Evolutionary conservation across 2,329 filamentous ascomycete species (phyloP).

Genomic region (Colletotrichum sp.): DNA sequence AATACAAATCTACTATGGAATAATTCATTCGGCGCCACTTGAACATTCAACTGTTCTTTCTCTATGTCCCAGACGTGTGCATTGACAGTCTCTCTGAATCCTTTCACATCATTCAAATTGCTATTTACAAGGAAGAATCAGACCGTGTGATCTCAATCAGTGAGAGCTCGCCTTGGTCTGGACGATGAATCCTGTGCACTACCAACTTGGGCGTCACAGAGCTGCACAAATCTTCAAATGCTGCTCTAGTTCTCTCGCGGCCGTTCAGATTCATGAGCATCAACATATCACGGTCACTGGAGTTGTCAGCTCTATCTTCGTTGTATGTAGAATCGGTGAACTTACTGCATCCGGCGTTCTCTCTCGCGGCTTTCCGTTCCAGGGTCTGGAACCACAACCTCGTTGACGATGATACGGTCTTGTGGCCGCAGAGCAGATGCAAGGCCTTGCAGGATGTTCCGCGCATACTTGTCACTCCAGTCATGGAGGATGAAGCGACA

Average conservation of each 20-base stretch:
- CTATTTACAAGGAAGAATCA: background rate
- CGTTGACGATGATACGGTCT: background rate
- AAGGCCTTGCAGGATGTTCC: slow-evolving; percentile 32
- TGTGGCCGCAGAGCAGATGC: background rate
- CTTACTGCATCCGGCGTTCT: background rate
- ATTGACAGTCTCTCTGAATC: background rate
- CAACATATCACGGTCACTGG: background rate
- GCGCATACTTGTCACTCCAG: slow-evolving; percentile 46
- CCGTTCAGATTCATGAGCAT: slow-evolving; percentile 8
- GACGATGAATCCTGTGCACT: background rate
- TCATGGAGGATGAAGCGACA: slow-evolving; percentile 56
- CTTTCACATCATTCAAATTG: accelerated
- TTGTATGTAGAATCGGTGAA: background rate
- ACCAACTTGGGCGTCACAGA: background rate
- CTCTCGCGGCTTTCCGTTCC: background rate
- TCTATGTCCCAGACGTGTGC: background rate
- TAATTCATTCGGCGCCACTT: background rate
- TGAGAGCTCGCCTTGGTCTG: background rate
- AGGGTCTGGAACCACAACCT: background rate
- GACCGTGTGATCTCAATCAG: background rate
- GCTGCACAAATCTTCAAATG: background rate
- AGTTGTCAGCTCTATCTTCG: background rate
- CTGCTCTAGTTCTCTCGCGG: background rate
- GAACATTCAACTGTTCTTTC: background rate
- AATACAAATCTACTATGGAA: background rate